These are phyloP conservation scores for Apium graveolens DNA, from an alignment of 129 eudicot genomes.

Conservation along the genomic window DNA sequence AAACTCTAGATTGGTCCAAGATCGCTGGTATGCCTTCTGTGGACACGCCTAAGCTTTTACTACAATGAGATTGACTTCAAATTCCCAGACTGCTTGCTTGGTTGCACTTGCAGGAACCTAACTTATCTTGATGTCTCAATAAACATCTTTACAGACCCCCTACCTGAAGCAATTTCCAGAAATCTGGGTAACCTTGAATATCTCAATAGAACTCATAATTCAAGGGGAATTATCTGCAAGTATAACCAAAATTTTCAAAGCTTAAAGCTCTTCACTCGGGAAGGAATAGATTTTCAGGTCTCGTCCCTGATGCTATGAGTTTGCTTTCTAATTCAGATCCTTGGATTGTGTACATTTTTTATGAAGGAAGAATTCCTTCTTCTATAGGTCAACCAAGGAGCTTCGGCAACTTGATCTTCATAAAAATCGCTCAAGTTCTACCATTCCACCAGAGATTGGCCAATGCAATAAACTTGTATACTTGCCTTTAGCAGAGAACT, in stretches of 20 bases:
- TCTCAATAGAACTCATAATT: constrained; percentile 43
- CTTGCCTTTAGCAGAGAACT: constrained; percentile 47
- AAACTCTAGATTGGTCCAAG: constrained; percentile 49
- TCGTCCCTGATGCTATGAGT: constrained; percentile 32
- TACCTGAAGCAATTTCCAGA: constrained; percentile 54
- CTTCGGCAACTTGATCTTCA: constrained; percentile 40
- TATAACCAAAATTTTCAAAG: constrained; percentile 27
- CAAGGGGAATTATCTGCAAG: constrained; percentile 37
- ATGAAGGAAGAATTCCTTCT: constrained; percentile 48
- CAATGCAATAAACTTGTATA: constrained; percentile 34
- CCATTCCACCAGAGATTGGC: constrained; percentile 60
- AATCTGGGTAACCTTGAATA: constrained; percentile 49
- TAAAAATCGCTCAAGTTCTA: constrained; percentile 35
- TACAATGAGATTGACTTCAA: constrained; percentile 31
- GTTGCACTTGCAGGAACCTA: constrained; percentile 37
- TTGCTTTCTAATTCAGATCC: constrained; percentile 28
- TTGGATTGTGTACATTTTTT: constrained; percentile 40
- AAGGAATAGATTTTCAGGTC: constrained; percentile 32
- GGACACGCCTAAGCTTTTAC: constrained; percentile 41
- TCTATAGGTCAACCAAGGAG: constrained; percentile 49
- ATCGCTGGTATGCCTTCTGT: constrained; percentile 41
- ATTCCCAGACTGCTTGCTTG: constrained; percentile 51
- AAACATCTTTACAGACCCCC: constrained; percentile 40
- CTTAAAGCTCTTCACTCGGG: constrained; percentile 37
- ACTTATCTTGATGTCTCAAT: constrained; percentile 60